Evolutionary conservation across 2,329 filamentous ascomycete genomes (phyloP), one percentile per base, ranked within the genome.

Genomic region (Phyllosticta citriasiana): DNA sequence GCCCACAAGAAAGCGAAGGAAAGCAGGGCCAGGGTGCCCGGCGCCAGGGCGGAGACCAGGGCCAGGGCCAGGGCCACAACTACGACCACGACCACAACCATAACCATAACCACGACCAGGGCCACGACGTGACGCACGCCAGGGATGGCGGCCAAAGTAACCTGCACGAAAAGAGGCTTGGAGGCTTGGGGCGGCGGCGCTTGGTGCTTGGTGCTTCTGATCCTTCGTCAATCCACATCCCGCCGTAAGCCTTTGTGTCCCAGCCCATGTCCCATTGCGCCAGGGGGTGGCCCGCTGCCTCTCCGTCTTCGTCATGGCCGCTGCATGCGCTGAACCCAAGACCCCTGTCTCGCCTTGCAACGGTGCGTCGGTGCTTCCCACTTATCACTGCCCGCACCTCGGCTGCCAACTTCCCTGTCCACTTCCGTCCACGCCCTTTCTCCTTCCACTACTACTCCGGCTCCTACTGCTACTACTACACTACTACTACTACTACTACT

Each of bases 351-450:
- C 57, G 58, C 57, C 57, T 55, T 63, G 57, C 57, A 60, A 59
- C 57, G 33, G 53, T 54, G 22, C 61, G 51, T 59, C 61, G 56
- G 50, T 54, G 33, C 54, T 33, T 53, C 40, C 30, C 57, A 63
- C 61, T 63, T 61, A 60, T 63, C 57, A 57, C 61, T 51, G 50
- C 53, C 57, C 58, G 54, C 40, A n/a, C 61, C 57, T 57, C 61
- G 27, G 51, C 61, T 53, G 35, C 52, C 7, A 12, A 19, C 14
- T 47, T 24, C 27, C 27, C 19, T 33, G 27, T 24, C 52, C 56
- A 52, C 26, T 27, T 30, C 27, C 27, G 6, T 30, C 27, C 27
- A 30, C 19, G 19, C 19, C 19, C 19, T 22, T 22, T 22, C 19
- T 22, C 19, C 19, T 22, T 47, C 60, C 26, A 40, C 57, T 51